Conservation (phyloP, 306 rosid species). For the Myrica gale region DNA sequence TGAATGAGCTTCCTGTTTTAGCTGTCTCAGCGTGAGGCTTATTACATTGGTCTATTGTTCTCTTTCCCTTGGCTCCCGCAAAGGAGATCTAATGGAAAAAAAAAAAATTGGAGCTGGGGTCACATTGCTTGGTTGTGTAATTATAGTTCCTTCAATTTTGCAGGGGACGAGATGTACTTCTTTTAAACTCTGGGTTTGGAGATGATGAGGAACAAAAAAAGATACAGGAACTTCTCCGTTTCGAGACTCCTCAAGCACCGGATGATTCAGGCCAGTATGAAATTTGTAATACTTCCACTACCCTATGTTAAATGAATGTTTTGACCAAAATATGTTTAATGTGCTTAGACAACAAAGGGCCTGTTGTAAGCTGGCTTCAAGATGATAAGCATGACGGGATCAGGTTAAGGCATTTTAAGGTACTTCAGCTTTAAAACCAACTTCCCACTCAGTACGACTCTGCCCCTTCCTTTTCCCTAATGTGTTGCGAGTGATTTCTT, state of each 20-base stretch:
- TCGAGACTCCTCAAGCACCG: conserved; percentile 41
- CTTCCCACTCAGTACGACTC: background rate
- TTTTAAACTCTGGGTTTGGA: conserved; percentile 70
- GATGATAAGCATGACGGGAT: conserved; percentile 67
- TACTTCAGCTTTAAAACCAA: conserved; percentile 35
- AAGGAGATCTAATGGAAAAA: background rate
- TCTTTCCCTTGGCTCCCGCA: background rate
- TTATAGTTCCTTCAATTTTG: conserved; percentile 15
- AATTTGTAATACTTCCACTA: conserved; percentile 13
- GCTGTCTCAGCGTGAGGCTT: conserved; percentile 73
- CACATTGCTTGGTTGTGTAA: conserved; percentile 23
- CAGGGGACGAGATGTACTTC: conserved; percentile 76
- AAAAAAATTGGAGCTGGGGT: background rate
- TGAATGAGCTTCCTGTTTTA: conserved; percentile 58
- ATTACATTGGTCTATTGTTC: conserved; percentile 17
- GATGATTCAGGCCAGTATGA: conserved; percentile 65
- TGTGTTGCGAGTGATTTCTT: conserved; percentile 12
- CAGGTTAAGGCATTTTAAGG: conserved; percentile 82
- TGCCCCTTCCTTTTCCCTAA: conserved; percentile 16
- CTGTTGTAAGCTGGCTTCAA: conserved; percentile 70
- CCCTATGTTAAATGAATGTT: conserved; percentile 8
- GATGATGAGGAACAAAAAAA: conserved; percentile 72
- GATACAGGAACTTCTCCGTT: conserved; percentile 60
- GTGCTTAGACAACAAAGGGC: conserved; percentile 37
- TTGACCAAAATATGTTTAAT: conserved; percentile 19